Evolutionary conservation across 352 stramenopile species (phyloP).

Genomic region (Pythium scleroteichum): DNA sequence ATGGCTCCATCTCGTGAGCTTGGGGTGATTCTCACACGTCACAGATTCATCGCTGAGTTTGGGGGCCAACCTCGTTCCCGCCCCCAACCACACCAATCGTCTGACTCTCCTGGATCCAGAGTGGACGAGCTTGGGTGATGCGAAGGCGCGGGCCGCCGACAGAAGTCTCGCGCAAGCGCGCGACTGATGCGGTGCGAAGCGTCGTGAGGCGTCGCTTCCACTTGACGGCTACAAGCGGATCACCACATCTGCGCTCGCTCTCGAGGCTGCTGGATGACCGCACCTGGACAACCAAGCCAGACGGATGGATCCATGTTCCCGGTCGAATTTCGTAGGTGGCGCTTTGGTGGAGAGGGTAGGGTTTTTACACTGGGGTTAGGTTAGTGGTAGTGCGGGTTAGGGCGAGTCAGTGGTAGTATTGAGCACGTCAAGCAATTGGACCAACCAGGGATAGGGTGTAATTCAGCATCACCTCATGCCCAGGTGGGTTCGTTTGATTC

Average conservation of each 20-base stretch:
- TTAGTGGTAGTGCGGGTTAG: slow-evolving; percentile 2
- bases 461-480: background rate
- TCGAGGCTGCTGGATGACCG: too few species aligned
- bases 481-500: too few species aligned
- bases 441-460: background rate
- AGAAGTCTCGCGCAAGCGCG: too few species aligned
- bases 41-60: slow-evolving; percentile 3
- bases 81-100: background rate
- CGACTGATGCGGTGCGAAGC: background rate
- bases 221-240: too few species aligned
- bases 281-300: too few species aligned
- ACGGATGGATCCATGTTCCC: too few species aligned
- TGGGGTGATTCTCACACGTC: slow-evolving; percentile 8
- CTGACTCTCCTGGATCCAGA: slow-evolving; percentile 1
- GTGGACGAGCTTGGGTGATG: background rate
- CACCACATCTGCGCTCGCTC: too few species aligned
- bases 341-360: slow-evolving; percentile 14
- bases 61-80: too few species aligned
- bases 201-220: background rate
- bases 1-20: slow-evolving; percentile 15
- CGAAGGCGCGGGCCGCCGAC: background rate
- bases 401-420: background rate
- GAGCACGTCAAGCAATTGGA: background rate
- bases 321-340: too few species aligned
- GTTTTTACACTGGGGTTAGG: slow-evolving; percentile 11